Percentiles rank a stretch among this genome's conserved stretches.
Evolutionary conservation across 176 grass and related monocot genomes (phyloP).

Genomic region (Calamus simplicifolius): DNA sequence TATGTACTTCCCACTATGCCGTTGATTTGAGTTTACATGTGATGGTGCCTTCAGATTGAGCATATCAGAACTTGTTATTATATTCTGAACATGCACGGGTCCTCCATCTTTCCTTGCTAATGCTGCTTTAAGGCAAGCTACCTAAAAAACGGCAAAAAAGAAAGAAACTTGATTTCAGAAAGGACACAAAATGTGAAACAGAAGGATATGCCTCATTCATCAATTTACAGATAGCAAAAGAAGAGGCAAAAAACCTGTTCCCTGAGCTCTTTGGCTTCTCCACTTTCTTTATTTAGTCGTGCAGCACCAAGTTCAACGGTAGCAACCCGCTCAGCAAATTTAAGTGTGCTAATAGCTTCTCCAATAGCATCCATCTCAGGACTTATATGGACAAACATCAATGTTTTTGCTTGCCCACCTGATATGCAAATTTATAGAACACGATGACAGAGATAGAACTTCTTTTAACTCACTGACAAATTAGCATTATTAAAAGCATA

Average conservation of each 20-base stretch:
- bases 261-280: background rate
- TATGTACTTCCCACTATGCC: conserved; percentile 47
- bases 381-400: background rate
- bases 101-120: conserved; percentile 65
- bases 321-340: background rate
- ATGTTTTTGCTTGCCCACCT: background rate
- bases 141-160: conserved; percentile 28
- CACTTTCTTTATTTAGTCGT: background rate
- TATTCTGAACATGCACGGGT: conserved; percentile 40
- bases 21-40: conserved; percentile 41
- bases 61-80: conserved; percentile 33
- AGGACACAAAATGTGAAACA: conserved; percentile 18
- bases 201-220: no score
- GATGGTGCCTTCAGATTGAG: conserved; percentile 45
- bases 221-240: no score
- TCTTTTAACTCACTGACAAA: no score
- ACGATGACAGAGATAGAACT: no score
- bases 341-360: background rate
- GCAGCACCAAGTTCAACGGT: background rate
- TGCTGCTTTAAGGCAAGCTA: conserved; percentile 72
- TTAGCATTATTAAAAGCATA: no score
- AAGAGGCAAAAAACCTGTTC: background rate
- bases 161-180: background rate
- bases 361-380: background rate
- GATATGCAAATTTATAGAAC: background rate